Base-by-base conservation (phyloP, 164 flowering plant genomes). In the Berberis vulgaris region DNA sequence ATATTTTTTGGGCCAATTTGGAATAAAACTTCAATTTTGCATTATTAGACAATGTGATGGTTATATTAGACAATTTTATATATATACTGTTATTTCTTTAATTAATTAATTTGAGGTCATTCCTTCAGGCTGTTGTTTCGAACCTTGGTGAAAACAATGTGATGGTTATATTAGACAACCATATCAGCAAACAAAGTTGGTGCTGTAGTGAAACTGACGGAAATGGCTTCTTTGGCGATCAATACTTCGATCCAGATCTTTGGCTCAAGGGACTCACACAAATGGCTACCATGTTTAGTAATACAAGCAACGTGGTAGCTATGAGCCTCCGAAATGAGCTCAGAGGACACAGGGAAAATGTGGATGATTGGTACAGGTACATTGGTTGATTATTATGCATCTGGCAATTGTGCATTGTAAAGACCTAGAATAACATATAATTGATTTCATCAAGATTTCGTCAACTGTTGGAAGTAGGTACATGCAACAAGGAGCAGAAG, bases 251-350 rank as follows among this genome's bases (percentile, higher is more conserved):
- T 12, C 89, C 96, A 0, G 78, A 79, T 8, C 44, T 72, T 0
- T 92, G 98, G 98, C 60, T 89, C 55, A 57, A 64, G 43, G 96
- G 95, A 5, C 77, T 92, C 3, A 73, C 83, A 1, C 68, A 53
- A 43, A 78, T 92, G 76, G 98, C 96, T 45, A 74, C 81, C 49
- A 60, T 85, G 72, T 92, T 87, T 63, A 83, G 71, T 0, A 74
- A 68, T 55, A 72, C 75, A 10, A 3, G 71, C 26, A 73, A 84
- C 74, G 95, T 93, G 7, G 78, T 89, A 6, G 97, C 82, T 43
- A 85, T 93, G 97, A 93, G 96, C 74, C 70, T 89, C 58, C 85
- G 98, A 73, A 93, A 93, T 54, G 97, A 93, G 74, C 97, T 85
- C 45, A 78, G 97, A 41, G 97, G 98, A 3, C 78, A 83, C 6